Evolutionary conservation across 2,329 filamentous ascomycete genomes (phyloP).

Genomic region (Cryphonectria parasitica): DNA sequence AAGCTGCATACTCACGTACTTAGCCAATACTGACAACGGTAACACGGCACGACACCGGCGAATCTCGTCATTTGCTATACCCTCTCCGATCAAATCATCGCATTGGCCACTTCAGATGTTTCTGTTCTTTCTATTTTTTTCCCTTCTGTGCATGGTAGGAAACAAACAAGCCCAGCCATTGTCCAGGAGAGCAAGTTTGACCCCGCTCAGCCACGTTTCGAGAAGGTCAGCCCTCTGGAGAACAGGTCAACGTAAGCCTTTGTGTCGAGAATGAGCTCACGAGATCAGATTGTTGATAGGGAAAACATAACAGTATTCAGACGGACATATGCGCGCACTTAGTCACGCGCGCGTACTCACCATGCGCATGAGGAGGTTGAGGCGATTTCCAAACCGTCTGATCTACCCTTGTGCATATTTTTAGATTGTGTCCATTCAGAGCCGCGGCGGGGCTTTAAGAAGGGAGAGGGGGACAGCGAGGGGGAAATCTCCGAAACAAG

Average conservation of each 20-base stretch:
- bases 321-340: neutral
- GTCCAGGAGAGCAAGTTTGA: neutral
- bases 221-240: neutral
- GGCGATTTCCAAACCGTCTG: neutral
- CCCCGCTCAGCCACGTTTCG: neutral
- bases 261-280: constrained; percentile 1
- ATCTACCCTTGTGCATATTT: constrained; percentile 1
- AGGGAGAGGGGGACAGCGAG: neutral
- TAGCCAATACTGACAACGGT: neutral
- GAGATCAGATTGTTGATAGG: neutral
- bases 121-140: neutral
- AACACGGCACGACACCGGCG: neutral
- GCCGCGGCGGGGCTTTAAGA: neutral
- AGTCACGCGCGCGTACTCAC: neutral
- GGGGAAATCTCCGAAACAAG: neutral
- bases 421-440: neutral
- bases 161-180: neutral
- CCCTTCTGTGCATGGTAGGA: neutral
- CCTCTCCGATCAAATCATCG: neutral
- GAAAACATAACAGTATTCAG: neutral
- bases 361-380: neutral
- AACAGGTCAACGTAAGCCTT: neutral
- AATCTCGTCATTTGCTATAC: neutral
- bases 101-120: neutral
- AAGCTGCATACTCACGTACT: neutral